Evolutionary conservation across 352 stramenopile species (phyloP), one percentile per base, ranked within the genome.

Genomic region (Phytophthora rubi): DNA sequence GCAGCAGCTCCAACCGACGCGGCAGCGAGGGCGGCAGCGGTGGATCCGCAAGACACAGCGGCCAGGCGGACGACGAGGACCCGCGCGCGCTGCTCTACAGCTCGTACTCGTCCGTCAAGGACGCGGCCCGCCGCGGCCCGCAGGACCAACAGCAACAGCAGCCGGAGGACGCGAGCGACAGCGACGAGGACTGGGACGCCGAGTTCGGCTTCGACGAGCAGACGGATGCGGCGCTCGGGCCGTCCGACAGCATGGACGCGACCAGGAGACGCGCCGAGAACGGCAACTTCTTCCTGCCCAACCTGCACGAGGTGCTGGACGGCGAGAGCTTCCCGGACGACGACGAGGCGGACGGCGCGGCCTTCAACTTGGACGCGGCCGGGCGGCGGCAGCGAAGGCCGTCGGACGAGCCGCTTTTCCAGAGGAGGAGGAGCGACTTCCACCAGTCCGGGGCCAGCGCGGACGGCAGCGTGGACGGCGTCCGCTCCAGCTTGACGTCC

Each of bases 221-320:
- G 18, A 62, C 76, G 6, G 77, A 90, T 47, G 66, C 66, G 0
- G 70, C 71, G 0, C 47, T 77, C 2, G 64, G 53, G 7, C 76
- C 76, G 0, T 71, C 68, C 0, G 70, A 82, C 30, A 82, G 73
- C 37, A 77, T 93, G 63, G 86, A 93, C 51, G 56, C 82, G 30
- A 88, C 78, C n/a, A 71, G 86, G 1, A 59, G 86, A 49, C 72
- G 86, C 12, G 77, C 85, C 1, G 85, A 92, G 66, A 94, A 94
- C 59, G 89, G 89, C 73, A 94, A 94, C 65, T 92, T 93, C 56
- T 94, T 94, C 51, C 56, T 94, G 44, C 79, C 81, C 3, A 88
- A 90, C 57, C 78, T 93, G 44, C 86, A 92, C 68, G 82, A 93
- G 56, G 86, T 93, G 53, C 85, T 93, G 79, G 87, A 89, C 52